phyloP scores from a whole-genome alignment of 2,329 filamentous ascomycete genomes.

The Geosmithia putterillii region DNA sequence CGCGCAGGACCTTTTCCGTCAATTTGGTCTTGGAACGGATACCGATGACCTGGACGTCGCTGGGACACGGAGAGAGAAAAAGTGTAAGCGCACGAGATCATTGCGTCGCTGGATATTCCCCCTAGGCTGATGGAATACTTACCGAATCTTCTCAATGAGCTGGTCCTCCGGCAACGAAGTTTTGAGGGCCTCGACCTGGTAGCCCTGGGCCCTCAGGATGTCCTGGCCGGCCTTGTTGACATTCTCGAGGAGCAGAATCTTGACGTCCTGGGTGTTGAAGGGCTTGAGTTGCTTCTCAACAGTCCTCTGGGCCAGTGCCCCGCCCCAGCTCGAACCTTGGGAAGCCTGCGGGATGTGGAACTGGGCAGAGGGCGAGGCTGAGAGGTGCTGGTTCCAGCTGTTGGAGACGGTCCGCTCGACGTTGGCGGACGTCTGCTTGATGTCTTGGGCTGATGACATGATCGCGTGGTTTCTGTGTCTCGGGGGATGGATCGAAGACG shows the following conservation, averaged over 20 bases:
- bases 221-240: conserved; percentile 84
- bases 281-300: conserved; percentile 74
- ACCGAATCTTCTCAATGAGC: conserved; percentile 94
- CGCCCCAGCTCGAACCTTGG: conserved; percentile 49
- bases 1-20: conserved; percentile 67
- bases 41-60: conserved; percentile 92
- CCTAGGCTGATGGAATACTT: conserved; percentile 13
- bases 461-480: conserved; percentile 1
- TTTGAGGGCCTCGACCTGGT: conserved; percentile 90
- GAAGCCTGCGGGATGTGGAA: conserved; percentile 59
- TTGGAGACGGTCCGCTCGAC: conserved; percentile 30
- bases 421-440: conserved; percentile 20
- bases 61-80: conserved; percentile 20
- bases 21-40: conserved; percentile 98
- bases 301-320: conserved; percentile 21
- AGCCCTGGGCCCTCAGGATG: conserved; percentile 74
- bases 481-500: no score
- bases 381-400: conserved; percentile 47
- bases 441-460: conserved; percentile 36
- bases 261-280: conserved; percentile 91
- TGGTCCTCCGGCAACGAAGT: conserved; percentile 82
- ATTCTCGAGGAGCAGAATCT: conserved; percentile 91
- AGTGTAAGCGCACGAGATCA: background rate
- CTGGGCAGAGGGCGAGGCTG: conserved; percentile 60
- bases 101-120: background rate